phyloP scores from a whole-genome alignment of 2,329 filamentous ascomycete genomes.

The Pseudocercospora cruenta region DNA sequence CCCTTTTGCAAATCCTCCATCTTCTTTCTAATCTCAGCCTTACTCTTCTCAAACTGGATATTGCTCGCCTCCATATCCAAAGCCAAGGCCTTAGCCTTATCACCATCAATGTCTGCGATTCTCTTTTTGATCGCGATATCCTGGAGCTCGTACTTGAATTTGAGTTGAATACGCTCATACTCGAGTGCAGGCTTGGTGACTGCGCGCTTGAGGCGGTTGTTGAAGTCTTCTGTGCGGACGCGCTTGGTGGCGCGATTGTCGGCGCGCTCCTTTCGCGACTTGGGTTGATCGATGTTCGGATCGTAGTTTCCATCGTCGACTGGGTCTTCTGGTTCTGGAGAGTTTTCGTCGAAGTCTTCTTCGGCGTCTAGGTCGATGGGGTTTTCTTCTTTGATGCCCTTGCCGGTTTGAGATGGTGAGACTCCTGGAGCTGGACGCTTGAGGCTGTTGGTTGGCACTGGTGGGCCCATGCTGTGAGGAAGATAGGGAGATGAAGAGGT shows the following conservation, averaged over 20 bases:
- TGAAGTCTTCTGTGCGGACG: slow-evolving; percentile 6
- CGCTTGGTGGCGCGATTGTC: not conserved
- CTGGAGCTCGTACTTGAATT: slow-evolving; percentile 10
- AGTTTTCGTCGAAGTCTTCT: not conserved
- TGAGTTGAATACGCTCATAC: slow-evolving; percentile 6
- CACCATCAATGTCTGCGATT: slow-evolving; percentile 9
- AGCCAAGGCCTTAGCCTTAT: not conserved
- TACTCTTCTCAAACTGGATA: slow-evolving; percentile 11
- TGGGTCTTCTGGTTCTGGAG: not conserved
- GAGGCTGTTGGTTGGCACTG: not conserved
- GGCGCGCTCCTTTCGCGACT: not conserved
- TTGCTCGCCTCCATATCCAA: slow-evolving; percentile 12
- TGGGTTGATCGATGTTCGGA: not conserved
- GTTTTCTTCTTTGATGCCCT: not conserved
- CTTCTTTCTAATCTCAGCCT: slow-evolving; percentile 9
- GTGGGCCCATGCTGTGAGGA: not conserved
- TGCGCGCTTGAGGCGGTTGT: not conserved
- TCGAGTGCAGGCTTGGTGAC: slow-evolving; percentile 5
- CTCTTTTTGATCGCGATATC: slow-evolving; percentile 15
- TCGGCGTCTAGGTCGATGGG: not conserved
- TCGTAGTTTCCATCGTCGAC: slow-evolving; percentile 8
- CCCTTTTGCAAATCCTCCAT: not conserved
- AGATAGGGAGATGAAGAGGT: not conserved
- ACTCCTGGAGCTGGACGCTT: not conserved
- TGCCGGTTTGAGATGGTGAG: not conserved